Evolutionary conservation across 192 early-diverging fungal genomes (phyloP), one percentile per base, ranked within the genome.

Genomic region (Gonapodya prolifera): DNA sequence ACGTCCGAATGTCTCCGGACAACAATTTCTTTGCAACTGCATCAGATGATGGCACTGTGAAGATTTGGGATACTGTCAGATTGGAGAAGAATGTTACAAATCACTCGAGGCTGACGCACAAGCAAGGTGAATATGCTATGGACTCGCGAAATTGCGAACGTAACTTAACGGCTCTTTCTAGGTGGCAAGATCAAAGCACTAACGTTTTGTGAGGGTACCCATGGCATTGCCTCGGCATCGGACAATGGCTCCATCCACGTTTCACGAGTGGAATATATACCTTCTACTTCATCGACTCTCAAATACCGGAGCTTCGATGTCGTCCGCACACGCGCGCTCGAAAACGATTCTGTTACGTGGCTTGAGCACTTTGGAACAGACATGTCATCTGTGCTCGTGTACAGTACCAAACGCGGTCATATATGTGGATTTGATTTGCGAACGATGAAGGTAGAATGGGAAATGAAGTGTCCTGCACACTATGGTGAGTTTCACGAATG

Each of bases 31-130:
- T 87, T 79, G 86, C 81, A 0, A 80, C 85, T 0, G 76, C 82
- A 33, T 85, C 85, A 0, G 81, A 87, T 75, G 86, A 87, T 75
- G 82, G 83, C 30, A 83, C 84, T 2, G 82, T 87, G 34, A 87
- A 83, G 77, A 83, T 87, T 33, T 87, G 86, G 86, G 86, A 87
- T 77, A 80, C 80, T 33, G 28, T 81, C 0, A 84, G 92, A 33
- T 83, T 97, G 29, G 92, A 93, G 74, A 93, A 91, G 70, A 97
- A 94, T 79, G 93, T 95, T 0, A 89, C 92, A 23, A 93, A 92
- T 77, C 86, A 92, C 35, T 85, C 95, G 0, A 84, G 91, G 32
- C 86, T 90, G 30, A 90, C 86, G 0, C 91, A 94, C 77, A 84
- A 85, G 17, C 88, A 92, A 79, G 91, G 91, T 89, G 82, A 34